Conservation (phyloP, 495 filamentous ascomycete genomes). For the Amniculicola lignicola region DNA sequence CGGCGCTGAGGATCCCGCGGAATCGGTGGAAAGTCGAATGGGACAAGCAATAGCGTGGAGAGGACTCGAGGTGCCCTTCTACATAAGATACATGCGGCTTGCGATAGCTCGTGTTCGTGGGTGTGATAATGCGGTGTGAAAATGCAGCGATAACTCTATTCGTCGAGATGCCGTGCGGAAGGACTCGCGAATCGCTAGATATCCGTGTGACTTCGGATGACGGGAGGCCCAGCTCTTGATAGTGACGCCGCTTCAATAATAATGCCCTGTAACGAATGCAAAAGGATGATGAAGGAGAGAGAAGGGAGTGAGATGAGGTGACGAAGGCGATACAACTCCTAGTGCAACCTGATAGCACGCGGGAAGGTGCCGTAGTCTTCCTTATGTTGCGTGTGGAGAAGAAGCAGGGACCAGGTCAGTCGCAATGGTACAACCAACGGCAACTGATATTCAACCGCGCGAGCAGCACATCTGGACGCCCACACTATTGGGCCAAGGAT, state of each 20-base stretch:
- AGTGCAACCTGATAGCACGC: conserved; percentile 10
- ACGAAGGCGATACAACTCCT: no score
- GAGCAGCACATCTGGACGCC: conserved; percentile 15
- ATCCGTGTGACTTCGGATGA: conserved; percentile 14
- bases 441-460: conserved; percentile 28
- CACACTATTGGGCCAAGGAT: conserved; percentile 37
- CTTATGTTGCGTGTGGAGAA: conserved; percentile 32
- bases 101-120: conserved; percentile 2
- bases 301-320: conserved; percentile 3
- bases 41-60: conserved; percentile 5
- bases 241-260: not conserved
- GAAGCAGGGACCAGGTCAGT: conserved; percentile 23
- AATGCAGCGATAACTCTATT: conserved; percentile 21
- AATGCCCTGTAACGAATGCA: conserved; percentile 11
- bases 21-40: not conserved
- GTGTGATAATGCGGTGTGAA: conserved; percentile 27
- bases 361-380: conserved; percentile 10
- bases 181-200: conserved; percentile 21
- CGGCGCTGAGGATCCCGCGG: not conserved
- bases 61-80: conserved; percentile 9
- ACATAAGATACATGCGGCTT: conserved; percentile 22
- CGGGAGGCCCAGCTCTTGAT: conserved; percentile 26
- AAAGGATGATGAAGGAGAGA: not conserved
- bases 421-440: conserved; percentile 18
- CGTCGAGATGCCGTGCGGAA: conserved; percentile 4